These are phyloP conservation scores for Colletotrichum lindemuthianum DNA, from an alignment of 2,329 filamentous ascomycete species.

Conservation along the genomic window DNA sequence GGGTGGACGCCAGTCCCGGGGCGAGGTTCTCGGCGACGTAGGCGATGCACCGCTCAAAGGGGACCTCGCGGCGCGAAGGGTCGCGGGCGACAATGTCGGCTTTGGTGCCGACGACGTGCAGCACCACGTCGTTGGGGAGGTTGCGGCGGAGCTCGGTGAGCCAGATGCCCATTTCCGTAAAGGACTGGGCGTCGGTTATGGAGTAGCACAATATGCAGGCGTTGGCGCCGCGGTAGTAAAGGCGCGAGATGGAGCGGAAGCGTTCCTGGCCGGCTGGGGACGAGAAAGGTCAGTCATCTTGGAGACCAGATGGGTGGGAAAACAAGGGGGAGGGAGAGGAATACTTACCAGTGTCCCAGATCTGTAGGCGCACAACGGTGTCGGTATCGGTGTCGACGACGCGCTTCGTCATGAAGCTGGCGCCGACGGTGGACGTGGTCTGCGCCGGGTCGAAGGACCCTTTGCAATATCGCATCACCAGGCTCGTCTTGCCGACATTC, in stretches of 20 bases:
- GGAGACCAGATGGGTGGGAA: too few species aligned
- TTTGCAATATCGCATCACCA: slow-evolving; percentile 81
- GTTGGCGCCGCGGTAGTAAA: slow-evolving; percentile 96
- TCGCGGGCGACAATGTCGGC: slow-evolving; percentile 90
- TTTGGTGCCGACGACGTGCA: slow-evolving; percentile 96
- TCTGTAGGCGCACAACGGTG: slow-evolving; percentile 88
- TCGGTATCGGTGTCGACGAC: slow-evolving; percentile 86
- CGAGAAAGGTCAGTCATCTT: background rate
- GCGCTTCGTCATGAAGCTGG: slow-evolving; percentile 82
- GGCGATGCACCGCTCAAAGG: slow-evolving; percentile 94
- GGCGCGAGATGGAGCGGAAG: slow-evolving; percentile 91
- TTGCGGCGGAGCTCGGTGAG: slow-evolving; percentile 85
- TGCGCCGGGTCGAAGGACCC: slow-evolving; percentile 74
- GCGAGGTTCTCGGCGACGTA: slow-evolving; percentile 94
- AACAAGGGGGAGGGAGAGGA: background rate
- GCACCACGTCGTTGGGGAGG: slow-evolving; percentile 79
- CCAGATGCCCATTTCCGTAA: slow-evolving; percentile 93
- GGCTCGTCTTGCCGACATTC: slow-evolving; percentile 82
- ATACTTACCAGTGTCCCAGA: slow-evolving; percentile 84
- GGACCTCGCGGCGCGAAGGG: slow-evolving; percentile 81
- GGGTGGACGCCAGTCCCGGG: slow-evolving; percentile 73
- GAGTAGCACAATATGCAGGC: slow-evolving; percentile 95
- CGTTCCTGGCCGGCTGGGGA: slow-evolving; percentile 83
- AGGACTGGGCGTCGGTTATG: slow-evolving; percentile 87
- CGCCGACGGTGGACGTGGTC: slow-evolving; percentile 78